Conservation (phyloP, 2,329 filamentous ascomycete species). For the Cryoendolithus antarcticus region DNA sequence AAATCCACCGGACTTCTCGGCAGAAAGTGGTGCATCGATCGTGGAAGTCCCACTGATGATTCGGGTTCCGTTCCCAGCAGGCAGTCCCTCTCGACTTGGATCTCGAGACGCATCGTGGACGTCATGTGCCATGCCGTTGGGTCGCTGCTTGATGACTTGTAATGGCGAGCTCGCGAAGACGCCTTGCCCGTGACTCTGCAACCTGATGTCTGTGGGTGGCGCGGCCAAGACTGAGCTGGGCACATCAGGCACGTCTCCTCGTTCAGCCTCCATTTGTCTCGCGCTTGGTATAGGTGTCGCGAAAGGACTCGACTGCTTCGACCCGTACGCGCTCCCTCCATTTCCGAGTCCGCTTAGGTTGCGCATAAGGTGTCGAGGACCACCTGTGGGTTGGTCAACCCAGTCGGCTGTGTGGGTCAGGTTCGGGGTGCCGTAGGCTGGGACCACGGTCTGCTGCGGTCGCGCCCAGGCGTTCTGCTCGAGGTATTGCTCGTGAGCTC, state of each 20-base stretch:
- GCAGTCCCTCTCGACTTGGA: neutral
- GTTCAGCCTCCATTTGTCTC: constrained; percentile 4
- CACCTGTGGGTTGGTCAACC: constrained; percentile 15
- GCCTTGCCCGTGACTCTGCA: neutral
- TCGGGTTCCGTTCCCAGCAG: constrained; percentile 20
- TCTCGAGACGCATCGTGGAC: too few species aligned
- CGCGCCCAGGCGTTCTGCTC: constrained; percentile 90
- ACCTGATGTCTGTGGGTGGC: constrained; percentile 1
- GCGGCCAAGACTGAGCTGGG: constrained; percentile 2
- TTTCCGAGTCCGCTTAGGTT: constrained; percentile 11
- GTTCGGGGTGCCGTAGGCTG: constrained; percentile 26
- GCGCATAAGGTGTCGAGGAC: constrained; percentile 13
- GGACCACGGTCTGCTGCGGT: constrained; percentile 66
- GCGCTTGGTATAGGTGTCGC: constrained; percentile 16
- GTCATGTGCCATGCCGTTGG: constrained; percentile 9
- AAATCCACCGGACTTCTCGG: constrained; percentile 10
- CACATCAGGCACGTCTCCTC: constrained; percentile 3
- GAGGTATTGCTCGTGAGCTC: constrained; percentile 59
- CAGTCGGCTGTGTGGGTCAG: constrained; percentile 23
- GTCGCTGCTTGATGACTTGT: constrained; percentile 15
- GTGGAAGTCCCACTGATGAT: constrained; percentile 29
- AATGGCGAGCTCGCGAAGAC: constrained; percentile 13
- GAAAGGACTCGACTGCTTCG: constrained; percentile 14
- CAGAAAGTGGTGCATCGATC: constrained; percentile 18
- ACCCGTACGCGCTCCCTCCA: neutral